Conservation (phyloP, 2,329 filamentous ascomycete genomes). For the Epichloe brachyelytri region DNA sequence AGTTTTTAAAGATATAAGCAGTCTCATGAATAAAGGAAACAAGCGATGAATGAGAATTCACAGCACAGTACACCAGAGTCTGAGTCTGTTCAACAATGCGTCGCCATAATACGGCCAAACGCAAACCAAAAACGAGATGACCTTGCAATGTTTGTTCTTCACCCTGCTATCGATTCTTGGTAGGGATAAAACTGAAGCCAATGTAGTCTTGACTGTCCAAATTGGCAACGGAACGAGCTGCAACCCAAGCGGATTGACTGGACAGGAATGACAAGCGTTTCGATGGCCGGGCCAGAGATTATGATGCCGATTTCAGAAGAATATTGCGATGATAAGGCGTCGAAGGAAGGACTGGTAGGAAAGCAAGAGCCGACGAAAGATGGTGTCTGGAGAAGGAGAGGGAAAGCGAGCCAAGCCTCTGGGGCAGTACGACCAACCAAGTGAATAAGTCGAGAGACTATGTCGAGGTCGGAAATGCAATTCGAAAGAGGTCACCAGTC, state of each 20-base stretch:
- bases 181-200: neutral
- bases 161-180: neutral
- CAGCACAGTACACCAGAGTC: conserved; percentile 1
- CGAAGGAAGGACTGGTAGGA: neutral
- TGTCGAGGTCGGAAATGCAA: neutral
- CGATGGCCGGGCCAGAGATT: neutral
- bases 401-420: neutral
- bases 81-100: neutral
- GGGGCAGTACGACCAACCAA: neutral
- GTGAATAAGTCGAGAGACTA: neutral
- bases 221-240: neutral
- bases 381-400: neutral
- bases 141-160: neutral
- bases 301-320: neutral
- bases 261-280: neutral
- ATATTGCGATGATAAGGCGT: neutral
- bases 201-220: neutral
- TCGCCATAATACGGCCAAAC: conserved; percentile 1
- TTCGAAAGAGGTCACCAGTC: neutral
- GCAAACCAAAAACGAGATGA: neutral
- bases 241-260: neutral
- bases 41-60: neutral
- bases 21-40: neutral
- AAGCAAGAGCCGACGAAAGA: neutral
- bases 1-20: conserved; percentile 8